A percentile compares a stretch with the other conserved stretches of the same genome.
Evolutionary conservation across 192 early-diverging fungal species (phyloP).

Genomic region (Backusella macrospora): DNA sequence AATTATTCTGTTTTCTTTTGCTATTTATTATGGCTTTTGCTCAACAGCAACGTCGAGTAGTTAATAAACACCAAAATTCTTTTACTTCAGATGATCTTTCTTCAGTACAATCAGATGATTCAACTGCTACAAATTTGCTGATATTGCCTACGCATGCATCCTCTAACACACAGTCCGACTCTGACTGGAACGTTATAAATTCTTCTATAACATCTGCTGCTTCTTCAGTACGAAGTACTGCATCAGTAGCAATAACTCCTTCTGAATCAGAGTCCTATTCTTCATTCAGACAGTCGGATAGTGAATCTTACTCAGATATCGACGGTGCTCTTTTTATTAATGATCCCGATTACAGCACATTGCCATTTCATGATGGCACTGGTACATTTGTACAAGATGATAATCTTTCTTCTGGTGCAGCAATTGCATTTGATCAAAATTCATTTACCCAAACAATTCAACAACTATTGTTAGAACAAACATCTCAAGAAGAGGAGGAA

Average conservation of each 20-base stretch:
- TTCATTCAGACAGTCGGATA: constrained; percentile 27
- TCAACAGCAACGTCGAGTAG: constrained; percentile 31
- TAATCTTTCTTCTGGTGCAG: neutral
- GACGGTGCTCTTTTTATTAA: constrained; percentile 13
- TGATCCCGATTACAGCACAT: neutral
- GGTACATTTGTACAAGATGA: constrained; percentile 32
- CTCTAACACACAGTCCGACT: constrained; percentile 23
- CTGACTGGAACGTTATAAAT: constrained; percentile 37
- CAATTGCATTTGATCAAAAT: neutral
- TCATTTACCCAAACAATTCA: neutral
- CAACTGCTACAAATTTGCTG: no score
- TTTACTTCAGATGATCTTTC: neutral
- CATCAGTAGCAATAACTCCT: constrained; percentile 20
- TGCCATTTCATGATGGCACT: constrained; percentile 42
- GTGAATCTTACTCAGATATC: constrained; percentile 29
- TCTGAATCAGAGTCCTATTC: constrained; percentile 37
- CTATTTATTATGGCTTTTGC: constrained; percentile 32
- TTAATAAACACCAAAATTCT: neutral
- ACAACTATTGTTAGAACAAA: neutral
- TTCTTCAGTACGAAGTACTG: neutral
- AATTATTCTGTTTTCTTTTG: neutral
- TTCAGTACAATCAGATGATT: no score
- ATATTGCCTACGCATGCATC: no score
- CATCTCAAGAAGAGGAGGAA: neutral
- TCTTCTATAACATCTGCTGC: neutral